Percentiles rank a stretch among this genome's conserved stretches.
Evolutionary conservation across 805 yeast species (phyloP).

Genomic region (Zygoascus flipseniorum): DNA sequence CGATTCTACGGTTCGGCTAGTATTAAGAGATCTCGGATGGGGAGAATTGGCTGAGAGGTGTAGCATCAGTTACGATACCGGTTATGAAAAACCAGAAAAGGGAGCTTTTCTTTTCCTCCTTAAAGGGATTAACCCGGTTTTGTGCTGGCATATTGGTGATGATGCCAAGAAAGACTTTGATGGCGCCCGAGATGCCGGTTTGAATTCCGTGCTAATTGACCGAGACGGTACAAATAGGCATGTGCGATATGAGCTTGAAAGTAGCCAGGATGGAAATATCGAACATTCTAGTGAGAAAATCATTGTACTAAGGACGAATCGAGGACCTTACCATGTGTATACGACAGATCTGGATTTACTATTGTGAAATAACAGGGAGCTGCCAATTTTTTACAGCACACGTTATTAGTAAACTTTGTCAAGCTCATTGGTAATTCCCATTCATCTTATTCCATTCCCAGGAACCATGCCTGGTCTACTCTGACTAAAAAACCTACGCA

Average conservation of each 20-base stretch:
- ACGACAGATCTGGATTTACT: neutral
- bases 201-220: constrained; percentile 16
- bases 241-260: neutral
- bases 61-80: constrained; percentile 14
- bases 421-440: too few species aligned
- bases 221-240: neutral
- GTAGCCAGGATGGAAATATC: neutral
- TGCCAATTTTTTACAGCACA: too few species aligned
- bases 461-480: too few species aligned
- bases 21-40: constrained; percentile 10
- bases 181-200: constrained; percentile 15
- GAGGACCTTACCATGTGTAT: neutral
- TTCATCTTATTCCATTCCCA: too few species aligned
- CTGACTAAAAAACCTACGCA: too few species aligned
- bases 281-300: neutral
- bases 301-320: neutral
- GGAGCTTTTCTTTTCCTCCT: constrained; percentile 10
- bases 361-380: neutral
- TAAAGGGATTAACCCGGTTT: neutral
- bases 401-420: too few species aligned
- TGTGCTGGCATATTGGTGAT: constrained; percentile 19
- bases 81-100: constrained; percentile 15
- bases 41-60: neutral
- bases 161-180: constrained; percentile 12
- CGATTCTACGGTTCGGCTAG: constrained; percentile 13